These are phyloP conservation scores for Mrakia gelida DNA, from an alignment of 768 basidiomycete genomes.

Conservation along the genomic window DNA sequence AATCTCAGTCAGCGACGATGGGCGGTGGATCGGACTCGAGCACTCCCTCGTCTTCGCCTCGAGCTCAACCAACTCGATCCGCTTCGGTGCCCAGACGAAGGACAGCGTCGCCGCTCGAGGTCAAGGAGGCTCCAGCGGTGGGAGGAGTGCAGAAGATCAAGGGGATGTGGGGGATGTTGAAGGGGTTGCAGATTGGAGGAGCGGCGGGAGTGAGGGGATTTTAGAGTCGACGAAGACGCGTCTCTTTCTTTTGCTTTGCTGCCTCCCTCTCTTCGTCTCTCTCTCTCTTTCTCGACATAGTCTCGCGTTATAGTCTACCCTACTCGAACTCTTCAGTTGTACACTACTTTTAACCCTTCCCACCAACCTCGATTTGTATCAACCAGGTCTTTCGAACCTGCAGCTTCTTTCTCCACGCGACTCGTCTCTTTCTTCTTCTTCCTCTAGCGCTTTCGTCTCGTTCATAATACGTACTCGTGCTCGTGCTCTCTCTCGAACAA, in stretches of 20 bases:
- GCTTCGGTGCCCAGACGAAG: background rate
- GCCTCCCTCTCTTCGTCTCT: too few species aligned
- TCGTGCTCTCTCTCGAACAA: too few species aligned
- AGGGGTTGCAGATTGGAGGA: background rate
- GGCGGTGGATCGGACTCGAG: background rate
- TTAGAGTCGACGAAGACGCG: too few species aligned
- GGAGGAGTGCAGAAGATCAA: background rate
- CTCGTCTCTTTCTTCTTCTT: background rate
- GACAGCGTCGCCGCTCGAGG: background rate
- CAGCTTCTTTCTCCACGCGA: background rate
- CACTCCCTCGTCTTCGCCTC: background rate
- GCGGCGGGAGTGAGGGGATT: too few species aligned
- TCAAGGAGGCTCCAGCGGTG: background rate
- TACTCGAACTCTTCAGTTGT: too few species aligned
- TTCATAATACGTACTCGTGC: background rate
- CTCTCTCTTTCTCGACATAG: background rate
- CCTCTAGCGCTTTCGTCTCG: background rate
- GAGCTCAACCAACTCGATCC: background rate
- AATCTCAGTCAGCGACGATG: too few species aligned
- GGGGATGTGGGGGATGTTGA: conserved; percentile 1
- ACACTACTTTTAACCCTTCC: background rate
- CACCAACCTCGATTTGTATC: background rate
- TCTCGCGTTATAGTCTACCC: too few species aligned
- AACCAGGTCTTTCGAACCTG: background rate
- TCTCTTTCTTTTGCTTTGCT: background rate